phyloP scores from a whole-genome alignment of 2,329 filamentous ascomycete genomes.

The Lithohypha guttulata region DNA sequence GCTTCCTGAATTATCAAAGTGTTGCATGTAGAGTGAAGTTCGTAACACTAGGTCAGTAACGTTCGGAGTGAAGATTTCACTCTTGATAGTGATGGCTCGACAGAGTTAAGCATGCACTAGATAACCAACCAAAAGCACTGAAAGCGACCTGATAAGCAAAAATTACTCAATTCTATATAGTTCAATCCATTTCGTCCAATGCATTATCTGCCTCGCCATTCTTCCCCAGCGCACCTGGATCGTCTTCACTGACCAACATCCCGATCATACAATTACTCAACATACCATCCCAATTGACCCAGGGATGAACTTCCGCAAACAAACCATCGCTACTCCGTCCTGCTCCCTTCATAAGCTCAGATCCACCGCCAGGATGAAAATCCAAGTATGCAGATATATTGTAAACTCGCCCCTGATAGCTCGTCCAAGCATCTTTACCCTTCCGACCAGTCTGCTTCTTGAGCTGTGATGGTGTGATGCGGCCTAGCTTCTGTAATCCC shows the following conservation, averaged over 20 bases:
- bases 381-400: constrained; percentile 83
- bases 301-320: constrained; percentile 55
- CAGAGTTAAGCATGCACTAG: too few relatives aligned
- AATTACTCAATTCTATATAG: too few relatives aligned
- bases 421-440: constrained; percentile 82
- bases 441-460: constrained; percentile 69
- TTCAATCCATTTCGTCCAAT: constrained; percentile 52
- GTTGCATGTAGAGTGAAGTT: too few relatives aligned
- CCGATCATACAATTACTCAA: constrained; percentile 51
- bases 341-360: constrained; percentile 52
- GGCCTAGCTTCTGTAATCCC: constrained; percentile 41
- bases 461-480: constrained; percentile 74
- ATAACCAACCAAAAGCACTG: too few relatives aligned
- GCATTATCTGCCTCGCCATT: constrained; percentile 20
- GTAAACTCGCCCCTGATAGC: constrained; percentile 81
- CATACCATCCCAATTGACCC: constrained; percentile 61
- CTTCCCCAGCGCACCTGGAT: constrained; percentile 23
- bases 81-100: too few relatives aligned
- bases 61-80: too few relatives aligned
- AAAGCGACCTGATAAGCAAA: too few relatives aligned
- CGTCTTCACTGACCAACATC: constrained; percentile 47
- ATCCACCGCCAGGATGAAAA: constrained; percentile 73
- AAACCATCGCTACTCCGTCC: constrained; percentile 55
- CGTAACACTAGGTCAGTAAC: too few relatives aligned
- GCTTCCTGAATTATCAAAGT: too few relatives aligned